Base-by-base conservation (phyloP, 1,284 basidiomycete genomes). In the Omphalotus olearius region DNA sequence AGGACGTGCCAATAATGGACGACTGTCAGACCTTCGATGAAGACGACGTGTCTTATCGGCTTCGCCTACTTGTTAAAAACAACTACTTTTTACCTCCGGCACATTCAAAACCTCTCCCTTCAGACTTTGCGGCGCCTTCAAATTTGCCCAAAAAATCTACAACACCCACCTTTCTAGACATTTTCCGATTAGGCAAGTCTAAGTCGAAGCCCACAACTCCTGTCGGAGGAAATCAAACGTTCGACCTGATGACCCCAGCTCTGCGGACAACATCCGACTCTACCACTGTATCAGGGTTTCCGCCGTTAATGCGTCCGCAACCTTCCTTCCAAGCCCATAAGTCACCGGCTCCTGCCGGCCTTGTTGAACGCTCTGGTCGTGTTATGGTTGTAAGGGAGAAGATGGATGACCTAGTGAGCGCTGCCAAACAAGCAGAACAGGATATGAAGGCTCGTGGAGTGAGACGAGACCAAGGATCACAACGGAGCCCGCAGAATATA, bases 71-170 rank as follows among this genome's bases (percentile, higher is more conserved):
- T 40, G 82, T 91, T 51, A 87, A 85, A 64, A 91, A 91, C 69
- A 89, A 75, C 61, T 91, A 91, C 63, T 91, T 88, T 62, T 79
- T 91, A 37, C 88, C 88, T 4, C 89, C 88, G 10, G 88, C 89
- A 0, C 88, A 91, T 61, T 75, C 82, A 37, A 91, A 91, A 62
- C 88, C 88, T 2, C 79, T 77, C 7, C 78, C 80, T 1, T 73
- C 80, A 38, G 79, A 82, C 47, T 78, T 88, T 54, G 74, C 78
- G 11, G 64, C 69, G 14, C 59, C 54, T 60, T 68, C 49, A 45
- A 7, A 13, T 7, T 9, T 10, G 13, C 59, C 68, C 7, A 61
- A 61, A 30, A 76, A 74, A 47, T 58, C 73, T 5, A 63, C 72
- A 1, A 68, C 77, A 17, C 79, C 82, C n/a, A 73, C 75, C 6